Conservation (phyloP, 768 basidiomycete species). For the Termitomyces sp. region DNA sequence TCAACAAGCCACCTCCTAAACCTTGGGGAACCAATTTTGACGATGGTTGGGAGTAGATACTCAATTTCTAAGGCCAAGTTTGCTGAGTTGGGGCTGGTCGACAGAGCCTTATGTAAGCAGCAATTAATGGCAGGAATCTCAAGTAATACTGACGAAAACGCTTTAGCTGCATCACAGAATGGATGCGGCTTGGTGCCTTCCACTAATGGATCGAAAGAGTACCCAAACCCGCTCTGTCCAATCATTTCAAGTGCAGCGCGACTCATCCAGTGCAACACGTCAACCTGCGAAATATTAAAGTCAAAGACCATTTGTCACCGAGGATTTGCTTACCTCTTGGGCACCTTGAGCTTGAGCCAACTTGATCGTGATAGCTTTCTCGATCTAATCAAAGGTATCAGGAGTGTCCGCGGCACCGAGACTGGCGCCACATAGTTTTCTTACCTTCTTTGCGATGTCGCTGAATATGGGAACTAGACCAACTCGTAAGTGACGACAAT, state of each 20-base stretch:
- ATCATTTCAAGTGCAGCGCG: slow-evolving; percentile 16
- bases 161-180: slow-evolving; percentile 7
- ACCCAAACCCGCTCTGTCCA: slow-evolving; percentile 15
- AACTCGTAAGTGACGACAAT: neutral
- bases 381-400: neutral
- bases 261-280: slow-evolving; percentile 16
- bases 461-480: slow-evolving; percentile 12
- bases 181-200: slow-evolving; percentile 5
- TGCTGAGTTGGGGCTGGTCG: neutral
- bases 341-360: neutral
- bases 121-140: neutral
- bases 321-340: slow-evolving; percentile 7
- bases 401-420: neutral
- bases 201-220: slow-evolving; percentile 15
- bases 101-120: neutral
- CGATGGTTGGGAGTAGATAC: slow-evolving; percentile 7
- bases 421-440: no score
- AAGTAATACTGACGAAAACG: slow-evolving; percentile 5
- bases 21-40: slow-evolving; percentile 12
- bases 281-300: slow-evolving; percentile 10
- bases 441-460: slow-evolving; percentile 15
- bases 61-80: neutral
- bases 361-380: slow-evolving; percentile 1
- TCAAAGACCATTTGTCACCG: neutral
- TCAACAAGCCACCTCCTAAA: slow-evolving; percentile 14